These are phyloP conservation scores for Abortiporus biennis DNA, from an alignment of 1,284 basidiomycete genomes.

Conservation along the genomic window DNA sequence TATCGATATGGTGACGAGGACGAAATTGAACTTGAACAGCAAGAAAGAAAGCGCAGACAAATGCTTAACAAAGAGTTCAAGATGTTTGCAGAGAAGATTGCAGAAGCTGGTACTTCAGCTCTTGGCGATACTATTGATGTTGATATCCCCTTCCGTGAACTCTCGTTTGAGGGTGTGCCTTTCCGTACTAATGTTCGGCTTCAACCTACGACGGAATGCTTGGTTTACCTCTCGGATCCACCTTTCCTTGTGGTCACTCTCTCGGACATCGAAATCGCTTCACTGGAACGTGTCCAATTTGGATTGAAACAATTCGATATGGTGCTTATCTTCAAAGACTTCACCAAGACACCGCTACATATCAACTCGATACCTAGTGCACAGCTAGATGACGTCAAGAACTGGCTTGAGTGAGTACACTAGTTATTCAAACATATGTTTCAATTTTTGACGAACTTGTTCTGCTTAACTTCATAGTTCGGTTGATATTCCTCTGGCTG, in stretches of 20 bases:
- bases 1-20: conserved; percentile 98
- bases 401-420: conserved; percentile 87
- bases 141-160: conserved; percentile 95
- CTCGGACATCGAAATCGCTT: conserved; percentile 93
- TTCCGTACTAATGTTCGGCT: conserved; percentile 92
- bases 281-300: conserved; percentile 96
- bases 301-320: conserved; percentile 97
- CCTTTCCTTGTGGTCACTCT: conserved; percentile 97
- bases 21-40: conserved; percentile 98
- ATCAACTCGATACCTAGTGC: conserved; percentile 93
- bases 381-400: conserved; percentile 93
- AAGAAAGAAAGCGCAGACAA: conserved; percentile 86
- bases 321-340: conserved; percentile 95
- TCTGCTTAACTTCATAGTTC: conserved; percentile 52
- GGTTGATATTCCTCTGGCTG: conserved; percentile 93
- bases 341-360: conserved; percentile 86
- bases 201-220: conserved; percentile 95
- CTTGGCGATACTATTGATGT: conserved; percentile 88
- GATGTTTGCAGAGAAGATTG: conserved; percentile 88
- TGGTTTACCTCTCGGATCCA: conserved; percentile 92
- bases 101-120: conserved; percentile 75
- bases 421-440: conserved; percentile 1
- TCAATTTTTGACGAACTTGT: background rate
- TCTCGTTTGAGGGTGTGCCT: conserved; percentile 97
- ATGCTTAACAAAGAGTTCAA: conserved; percentile 96